Base-by-base conservation (phyloP, 2,329 filamentous ascomycete genomes). In the Beauveria varroae region DNA sequence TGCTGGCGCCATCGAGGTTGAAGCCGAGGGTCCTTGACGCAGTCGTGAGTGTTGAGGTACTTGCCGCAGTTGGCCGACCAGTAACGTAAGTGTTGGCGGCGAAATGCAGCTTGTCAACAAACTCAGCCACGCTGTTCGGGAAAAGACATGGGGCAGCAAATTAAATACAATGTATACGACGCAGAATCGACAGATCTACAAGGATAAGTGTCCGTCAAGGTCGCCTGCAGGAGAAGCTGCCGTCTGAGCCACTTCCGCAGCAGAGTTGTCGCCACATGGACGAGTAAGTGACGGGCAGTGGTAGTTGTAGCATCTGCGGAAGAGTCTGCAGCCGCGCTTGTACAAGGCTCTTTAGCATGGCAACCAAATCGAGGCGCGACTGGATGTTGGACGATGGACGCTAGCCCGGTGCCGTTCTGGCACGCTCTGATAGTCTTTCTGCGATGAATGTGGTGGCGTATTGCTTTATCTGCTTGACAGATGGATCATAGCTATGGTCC, bases 31-130 rank as follows among this genome's bases (percentile, higher is more conserved):
- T 65, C 66, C 10, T 55, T 61, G 20, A 60, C 62, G 62, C 68
- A 70, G 60, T 69, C 62, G 60, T 64, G 70, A 1, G 68, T 62
- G 4, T 63, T 52, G 16, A 68, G 49, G 14, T 67, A 67, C 10
- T 43, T 59, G 46, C 50, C 41, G 47, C 65, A 67, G 22, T 40
- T 54, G 28, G 60, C 28, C 50, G 66, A 67, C 30, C 12, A 34
- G 2, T 56, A n/a, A n/a, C n/a, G n/a, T n/a, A 53, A 1, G 63
- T 60, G 44, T 67, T 63, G 41, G 64, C 55, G 14, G 64, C 49
- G 18, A 63, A 28, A 24, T 67, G 60, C 24, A 66, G 62, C 52
- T 64, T 47, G 30, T 52, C 34, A 26, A 68, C 34, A 9, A 12
- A 1, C 10, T 26, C 20, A 41, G 28, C 18, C 8, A n/a, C 16